phyloP scores from a whole-genome alignment of 352 stramenopile species.

The Phytophthora europaea region DNA sequence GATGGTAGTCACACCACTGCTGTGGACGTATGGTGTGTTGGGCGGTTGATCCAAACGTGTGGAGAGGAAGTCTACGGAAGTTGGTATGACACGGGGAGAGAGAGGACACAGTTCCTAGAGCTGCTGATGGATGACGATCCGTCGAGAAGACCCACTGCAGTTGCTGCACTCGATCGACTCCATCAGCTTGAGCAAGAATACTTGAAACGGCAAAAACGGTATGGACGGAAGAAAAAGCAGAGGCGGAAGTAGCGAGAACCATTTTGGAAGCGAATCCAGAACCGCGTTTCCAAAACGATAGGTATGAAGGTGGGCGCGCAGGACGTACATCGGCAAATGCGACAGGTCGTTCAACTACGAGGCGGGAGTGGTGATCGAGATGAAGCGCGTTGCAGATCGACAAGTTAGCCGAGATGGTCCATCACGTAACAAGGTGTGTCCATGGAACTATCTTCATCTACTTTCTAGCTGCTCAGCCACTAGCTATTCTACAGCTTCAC shows the following conservation, averaged over 20 bases:
- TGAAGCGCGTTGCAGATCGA: too few relatives aligned
- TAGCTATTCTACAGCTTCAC: too few relatives aligned
- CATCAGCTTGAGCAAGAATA: conserved; percentile 38
- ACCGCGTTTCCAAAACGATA: too few relatives aligned
- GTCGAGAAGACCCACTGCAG: conserved; percentile 25
- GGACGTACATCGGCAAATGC: too few relatives aligned
- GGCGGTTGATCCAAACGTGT: conserved; percentile 20
- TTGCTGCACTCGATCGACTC: conserved; percentile 28
- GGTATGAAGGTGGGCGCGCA: too few relatives aligned
- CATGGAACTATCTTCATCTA: too few relatives aligned
- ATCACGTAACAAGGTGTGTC: too few relatives aligned
- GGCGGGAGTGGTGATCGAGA: too few relatives aligned
- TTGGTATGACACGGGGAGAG: conserved; percentile 23
- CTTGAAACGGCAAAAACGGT: conserved; percentile 22
- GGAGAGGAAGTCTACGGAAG: conserved; percentile 16
- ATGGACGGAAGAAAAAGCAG: conserved; percentile 14
- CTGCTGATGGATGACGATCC: conserved; percentile 25
- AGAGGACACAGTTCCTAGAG: conserved; percentile 21
- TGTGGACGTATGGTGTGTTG: conserved; percentile 32
- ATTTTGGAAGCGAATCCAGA: too few relatives aligned
- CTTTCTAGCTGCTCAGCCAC: too few relatives aligned
- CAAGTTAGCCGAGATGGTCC: too few relatives aligned
- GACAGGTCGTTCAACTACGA: too few relatives aligned
- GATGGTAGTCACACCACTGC: conserved; percentile 22
- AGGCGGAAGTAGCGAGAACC: not conserved